Base-by-base conservation (phyloP, 179 eudicot genomes). In the Corrigiola litoralis region DNA sequence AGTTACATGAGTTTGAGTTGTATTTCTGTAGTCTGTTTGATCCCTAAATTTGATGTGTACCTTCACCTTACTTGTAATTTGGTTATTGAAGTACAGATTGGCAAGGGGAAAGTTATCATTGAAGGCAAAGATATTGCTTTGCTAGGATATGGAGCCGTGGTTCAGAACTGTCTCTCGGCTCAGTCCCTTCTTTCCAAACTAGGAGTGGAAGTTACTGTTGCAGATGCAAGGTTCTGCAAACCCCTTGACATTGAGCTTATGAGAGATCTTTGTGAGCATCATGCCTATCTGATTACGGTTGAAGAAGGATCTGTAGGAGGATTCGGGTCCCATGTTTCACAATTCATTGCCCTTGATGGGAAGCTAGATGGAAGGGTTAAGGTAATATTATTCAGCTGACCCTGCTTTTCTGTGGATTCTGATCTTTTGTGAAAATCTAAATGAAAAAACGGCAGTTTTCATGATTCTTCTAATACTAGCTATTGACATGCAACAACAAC, bases 301-400 rank as follows among this genome's bases (percentile, higher is more conserved):
- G 96, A 91, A 80, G 97, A 91, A 76, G 97, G 97, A 53, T 86
- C 94, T 0, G 64, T 88, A 32, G 96, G 97, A 66, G 97, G 97
- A 50, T 91, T 91, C 67, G 97, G 96, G 48, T 85, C 97, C 32
- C 96, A 88, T 66, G 96, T 91, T 66, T 86, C 96, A 25, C 94
- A 91, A 61, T 91, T 91, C 63, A 81, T 88, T 27, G 69, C 96
- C 31, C 96, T 91, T 52, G 97, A 91, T 55, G 94, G 97, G 65
- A 78, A 81, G 70, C 95, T 91, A 24, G 97, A 91, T 79, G 90
- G 92, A 65, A 79, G 81, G 73, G 73, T 85, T 23, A 83, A 91
- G 94, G 97, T 87, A 77, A 62, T 27, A 28, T 27, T 54, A 33
- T 49, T 3, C 9, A 3, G 8, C 45, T 54, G 23, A 24, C 37